Evolutionary conservation across 805 yeast genomes (phyloP).

Genomic region (Candida orba): DNA sequence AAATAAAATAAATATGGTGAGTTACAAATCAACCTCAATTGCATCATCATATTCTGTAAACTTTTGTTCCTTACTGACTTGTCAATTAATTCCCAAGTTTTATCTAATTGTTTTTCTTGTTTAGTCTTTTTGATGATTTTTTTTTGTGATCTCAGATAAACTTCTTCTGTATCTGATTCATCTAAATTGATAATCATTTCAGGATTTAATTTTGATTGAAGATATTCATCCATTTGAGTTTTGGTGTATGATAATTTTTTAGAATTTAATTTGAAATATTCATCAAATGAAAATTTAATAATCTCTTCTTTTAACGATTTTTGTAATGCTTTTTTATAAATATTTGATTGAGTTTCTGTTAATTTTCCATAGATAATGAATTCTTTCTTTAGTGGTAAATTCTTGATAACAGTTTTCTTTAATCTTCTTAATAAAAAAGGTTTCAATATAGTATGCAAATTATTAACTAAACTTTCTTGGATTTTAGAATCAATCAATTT

Average conservation of each 20-base stretch:
- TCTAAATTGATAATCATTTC: constrained; percentile 12
- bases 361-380: constrained; percentile 71
- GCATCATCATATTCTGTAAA: constrained; percentile 71
- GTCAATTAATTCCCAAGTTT: constrained; percentile 19
- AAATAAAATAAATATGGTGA: constrained; percentile 80
- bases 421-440: constrained; percentile 83
- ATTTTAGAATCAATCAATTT: constrained; percentile 49
- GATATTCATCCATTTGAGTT: constrained; percentile 34
- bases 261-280: constrained; percentile 39
- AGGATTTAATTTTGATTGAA: constrained; percentile 32
- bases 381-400: constrained; percentile 85
- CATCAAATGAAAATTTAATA: constrained; percentile 40
- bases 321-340: constrained; percentile 48
- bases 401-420: constrained; percentile 62
- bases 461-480: constrained; percentile 57
- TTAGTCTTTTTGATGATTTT: constrained; percentile 1
- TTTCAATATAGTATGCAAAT: constrained; percentile 78
- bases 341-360: constrained; percentile 52
- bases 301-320: constrained; percentile 38
- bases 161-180: constrained; percentile 10
- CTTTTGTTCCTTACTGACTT: constrained; percentile 42
- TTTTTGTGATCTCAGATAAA: constrained; percentile 9
- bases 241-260: constrained; percentile 11
- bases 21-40: constrained; percentile 74
- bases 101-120: constrained; percentile 10